Base-by-base conservation (phyloP, 495 filamentous ascomycete genomes). In the Neurospora sublineolata region DNA sequence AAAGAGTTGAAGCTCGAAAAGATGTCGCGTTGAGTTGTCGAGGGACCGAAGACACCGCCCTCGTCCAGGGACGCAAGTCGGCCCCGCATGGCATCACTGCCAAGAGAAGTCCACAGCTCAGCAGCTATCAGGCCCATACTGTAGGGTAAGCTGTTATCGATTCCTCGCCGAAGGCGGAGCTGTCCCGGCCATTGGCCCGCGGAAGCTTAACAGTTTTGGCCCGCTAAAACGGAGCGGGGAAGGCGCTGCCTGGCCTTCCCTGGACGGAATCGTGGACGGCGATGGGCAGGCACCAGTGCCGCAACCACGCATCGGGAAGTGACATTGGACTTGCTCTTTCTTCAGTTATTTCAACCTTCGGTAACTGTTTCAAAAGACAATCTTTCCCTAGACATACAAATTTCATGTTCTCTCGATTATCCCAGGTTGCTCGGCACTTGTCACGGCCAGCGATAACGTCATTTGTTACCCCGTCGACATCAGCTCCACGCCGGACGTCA, bases 381-480 rank as follows among this genome's bases (percentile, higher is more conserved):
- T n/a, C n/a, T n/a, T n/a, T n/a, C n/a, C n/a, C n/a, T n/a, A n/a
- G n/a, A n/a, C n/a, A 40, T 40, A 41, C 23, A 39, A 44, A 12
- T 0, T 30, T 30, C 40, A 97, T 97, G 94, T 90, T 93, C 79
- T 84, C 86, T 68, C 88, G 94, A 72, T 79, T 97, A 68, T 89
- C 84, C 37, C 91, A 92, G 76, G 76, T 96, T 33, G 84, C 90
- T 70, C 87, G 91, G 70, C 93, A 97, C 77, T 80, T 97, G 44
- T 86, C 88, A 60, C 85, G 86, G 70, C 87, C 89, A 68, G 52
- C 27, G 52, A 64, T 64, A 64, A 64, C 52, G 52, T 64, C 52
- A 64, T 33, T 60, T 60, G 52, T 60, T 33, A 8, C 5, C 12
- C 52, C 27, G 23, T 64, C 52, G 7, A 64, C 83, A 30, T 71